Evolutionary conservation across 1,284 basidiomycete genomes (phyloP).

Genomic region (Ganoderma sinense): DNA sequence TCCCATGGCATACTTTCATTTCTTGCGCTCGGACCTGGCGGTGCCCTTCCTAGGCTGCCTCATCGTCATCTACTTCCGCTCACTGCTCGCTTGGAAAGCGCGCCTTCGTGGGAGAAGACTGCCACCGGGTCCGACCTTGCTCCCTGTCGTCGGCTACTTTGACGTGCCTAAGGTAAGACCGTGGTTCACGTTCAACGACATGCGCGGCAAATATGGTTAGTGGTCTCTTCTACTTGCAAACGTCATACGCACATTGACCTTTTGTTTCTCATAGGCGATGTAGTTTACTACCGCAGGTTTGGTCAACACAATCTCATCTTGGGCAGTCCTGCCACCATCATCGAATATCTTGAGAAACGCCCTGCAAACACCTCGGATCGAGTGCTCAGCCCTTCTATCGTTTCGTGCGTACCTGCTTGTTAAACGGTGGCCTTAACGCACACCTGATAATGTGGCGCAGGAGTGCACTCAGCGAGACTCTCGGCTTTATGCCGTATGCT

Average conservation of each 20-base stretch:
- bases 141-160: neutral
- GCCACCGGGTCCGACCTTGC: neutral
- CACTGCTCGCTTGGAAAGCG: neutral
- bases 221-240: neutral
- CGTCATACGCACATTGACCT: neutral
- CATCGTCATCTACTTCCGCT: neutral
- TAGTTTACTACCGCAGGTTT: neutral
- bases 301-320: conserved; percentile 16
- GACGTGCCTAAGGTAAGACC: neutral
- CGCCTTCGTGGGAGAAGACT: neutral
- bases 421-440: neutral
- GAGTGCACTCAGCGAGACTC: neutral
- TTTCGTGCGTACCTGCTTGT: neutral
- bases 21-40: neutral
- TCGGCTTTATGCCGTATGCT: conserved; percentile 32
- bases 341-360: conserved; percentile 24
- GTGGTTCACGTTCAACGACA: neutral
- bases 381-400: conserved; percentile 9
- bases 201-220: neutral
- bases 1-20: neutral
- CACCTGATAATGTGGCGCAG: neutral
- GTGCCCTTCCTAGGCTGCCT: neutral
- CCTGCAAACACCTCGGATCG: conserved; percentile 23
- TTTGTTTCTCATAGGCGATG: neutral
- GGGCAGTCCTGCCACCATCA: conserved; percentile 11